These are phyloP conservation scores for Desmodesmus armatus DNA, from an alignment of 139 green algal species.

Conservation along the genomic window DNA sequence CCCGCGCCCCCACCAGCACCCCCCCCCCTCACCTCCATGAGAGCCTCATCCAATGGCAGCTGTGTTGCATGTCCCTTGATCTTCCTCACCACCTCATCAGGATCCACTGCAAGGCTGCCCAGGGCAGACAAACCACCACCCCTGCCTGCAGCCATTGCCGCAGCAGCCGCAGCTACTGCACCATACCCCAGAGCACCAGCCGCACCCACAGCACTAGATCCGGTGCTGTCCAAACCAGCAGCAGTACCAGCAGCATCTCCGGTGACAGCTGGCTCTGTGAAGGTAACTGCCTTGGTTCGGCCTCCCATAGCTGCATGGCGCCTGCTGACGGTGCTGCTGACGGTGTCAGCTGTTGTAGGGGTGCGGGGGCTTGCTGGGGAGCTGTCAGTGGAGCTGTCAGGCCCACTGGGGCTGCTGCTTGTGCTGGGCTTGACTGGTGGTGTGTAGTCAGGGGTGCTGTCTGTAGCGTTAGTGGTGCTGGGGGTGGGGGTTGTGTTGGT, in stretches of 20 bases:
- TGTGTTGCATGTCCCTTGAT: neutral
- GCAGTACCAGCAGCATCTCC: neutral
- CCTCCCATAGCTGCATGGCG: conserved; percentile 19
- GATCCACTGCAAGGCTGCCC: conserved; percentile 18
- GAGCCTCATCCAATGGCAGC: conserved; percentile 12
- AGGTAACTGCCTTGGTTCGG: neutral
- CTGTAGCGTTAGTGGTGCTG: too few species aligned
- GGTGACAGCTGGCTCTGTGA: neutral
- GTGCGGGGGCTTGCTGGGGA: neutral
- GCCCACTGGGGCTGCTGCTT: neutral
- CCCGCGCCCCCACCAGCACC: neutral
- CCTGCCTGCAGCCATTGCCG: neutral
- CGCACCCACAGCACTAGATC: neutral
- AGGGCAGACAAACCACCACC: neutral
- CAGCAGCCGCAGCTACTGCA: neutral
- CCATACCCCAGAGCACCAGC: neutral
- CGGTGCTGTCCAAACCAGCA: neutral
- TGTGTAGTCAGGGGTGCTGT: too few species aligned
- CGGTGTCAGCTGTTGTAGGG: neutral
- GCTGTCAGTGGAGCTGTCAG: too few species aligned
- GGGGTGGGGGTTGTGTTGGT: too few species aligned
- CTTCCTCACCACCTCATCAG: conserved; percentile 17
- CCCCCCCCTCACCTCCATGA: conserved; percentile 8
- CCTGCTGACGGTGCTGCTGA: neutral
- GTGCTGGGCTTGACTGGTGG: neutral